Conservation (phyloP, 192 early-diverging fungal species). For the Entomortierella chlamydospora region DNA sequence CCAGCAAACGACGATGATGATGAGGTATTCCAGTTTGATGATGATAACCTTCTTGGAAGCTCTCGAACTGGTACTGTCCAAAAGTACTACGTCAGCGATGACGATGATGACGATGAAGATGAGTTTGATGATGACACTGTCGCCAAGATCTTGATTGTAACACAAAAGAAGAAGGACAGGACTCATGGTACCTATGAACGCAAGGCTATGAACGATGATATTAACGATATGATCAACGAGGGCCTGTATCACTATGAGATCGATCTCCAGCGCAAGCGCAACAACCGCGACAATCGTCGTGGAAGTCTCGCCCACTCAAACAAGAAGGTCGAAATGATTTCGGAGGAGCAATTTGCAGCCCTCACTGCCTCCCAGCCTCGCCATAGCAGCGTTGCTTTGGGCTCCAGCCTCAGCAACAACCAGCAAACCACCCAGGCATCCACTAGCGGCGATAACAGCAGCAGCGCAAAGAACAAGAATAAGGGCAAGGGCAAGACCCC, state of each 20-base stretch:
- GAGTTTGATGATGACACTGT: slow-evolving; percentile 94
- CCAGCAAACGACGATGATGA: slow-evolving; percentile 57
- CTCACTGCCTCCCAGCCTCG: slow-evolving; percentile 55
- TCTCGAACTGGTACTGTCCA: slow-evolving; percentile 58
- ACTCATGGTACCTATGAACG: slow-evolving; percentile 83
- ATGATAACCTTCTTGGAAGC: slow-evolving; percentile 73
- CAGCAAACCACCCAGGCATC: slow-evolving; percentile 22
- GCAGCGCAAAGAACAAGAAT: slow-evolving; percentile 15
- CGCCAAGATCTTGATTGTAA: slow-evolving; percentile 91
- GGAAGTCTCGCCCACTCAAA: slow-evolving; percentile 34
- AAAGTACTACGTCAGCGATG: slow-evolving; percentile 68
- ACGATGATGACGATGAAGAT: slow-evolving; percentile 81
- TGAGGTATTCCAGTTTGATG: slow-evolving; percentile 87
- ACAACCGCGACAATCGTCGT: slow-evolving; percentile 55
- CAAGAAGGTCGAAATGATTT: slow-evolving; percentile 73
- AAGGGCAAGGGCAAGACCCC: slow-evolving; percentile 57
- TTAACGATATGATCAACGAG: slow-evolving; percentile 95
- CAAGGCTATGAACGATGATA: slow-evolving; percentile 80
- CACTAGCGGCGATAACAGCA: slow-evolving; percentile 19
- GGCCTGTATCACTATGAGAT: slow-evolving; percentile 93
- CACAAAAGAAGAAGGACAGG: slow-evolving; percentile 80
- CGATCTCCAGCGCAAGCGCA: slow-evolving; percentile 68
- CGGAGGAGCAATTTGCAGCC: slow-evolving; percentile 68
- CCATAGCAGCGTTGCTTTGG: slow-evolving; percentile 37
- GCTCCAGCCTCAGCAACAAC: slow-evolving; percentile 12